Conservation (phyloP, 495 filamentous ascomycete genomes). For the Tetracladium setigerum region DNA sequence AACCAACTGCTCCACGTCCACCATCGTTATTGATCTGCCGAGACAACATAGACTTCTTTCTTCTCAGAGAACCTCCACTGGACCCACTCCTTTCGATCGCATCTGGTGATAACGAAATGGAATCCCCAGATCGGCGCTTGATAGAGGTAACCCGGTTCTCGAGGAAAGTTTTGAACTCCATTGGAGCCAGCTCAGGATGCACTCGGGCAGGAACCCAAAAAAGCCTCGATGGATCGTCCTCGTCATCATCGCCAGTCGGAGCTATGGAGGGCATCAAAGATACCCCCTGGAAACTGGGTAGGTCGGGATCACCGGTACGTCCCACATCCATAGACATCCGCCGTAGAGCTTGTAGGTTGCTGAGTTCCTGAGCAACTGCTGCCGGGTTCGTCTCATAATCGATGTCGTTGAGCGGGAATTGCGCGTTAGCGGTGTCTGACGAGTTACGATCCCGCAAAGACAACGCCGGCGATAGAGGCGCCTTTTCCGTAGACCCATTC, state of each 20-base stretch:
- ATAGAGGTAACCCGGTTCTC: conserved; percentile 88
- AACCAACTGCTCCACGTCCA: conserved; percentile 53
- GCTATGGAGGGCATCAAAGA: conserved; percentile 59
- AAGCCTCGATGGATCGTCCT: conserved; percentile 79
- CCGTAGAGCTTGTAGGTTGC: conserved; percentile 88
- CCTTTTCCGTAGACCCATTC: conserved; percentile 14
- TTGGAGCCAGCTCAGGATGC: conserved; percentile 91
- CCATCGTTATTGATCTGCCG: conserved; percentile 74
- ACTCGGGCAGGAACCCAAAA: conserved; percentile 95
- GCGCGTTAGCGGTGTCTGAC: conserved; percentile 15
- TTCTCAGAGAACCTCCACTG: conserved; percentile 50
- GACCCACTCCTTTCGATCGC: conserved; percentile 55
- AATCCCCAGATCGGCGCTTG: conserved; percentile 71
- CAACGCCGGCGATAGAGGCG: conserved; percentile 48
- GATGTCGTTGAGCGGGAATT: conserved; percentile 72
- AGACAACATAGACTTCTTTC: conserved; percentile 95
- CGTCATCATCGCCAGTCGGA: conserved; percentile 68
- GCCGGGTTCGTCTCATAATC: conserved; percentile 86
- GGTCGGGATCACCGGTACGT: conserved; percentile 82
- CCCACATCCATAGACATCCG: conserved; percentile 99
- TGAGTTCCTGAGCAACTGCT: conserved; percentile 90
- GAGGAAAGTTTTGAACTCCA: conserved; percentile 93
- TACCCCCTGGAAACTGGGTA: conserved; percentile 69
- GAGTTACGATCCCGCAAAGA: conserved; percentile 37
- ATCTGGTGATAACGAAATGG: conserved; percentile 54